Conservation (phyloP, 768 basidiomycete species). For the Stropharia rugosoannulata region DNA sequence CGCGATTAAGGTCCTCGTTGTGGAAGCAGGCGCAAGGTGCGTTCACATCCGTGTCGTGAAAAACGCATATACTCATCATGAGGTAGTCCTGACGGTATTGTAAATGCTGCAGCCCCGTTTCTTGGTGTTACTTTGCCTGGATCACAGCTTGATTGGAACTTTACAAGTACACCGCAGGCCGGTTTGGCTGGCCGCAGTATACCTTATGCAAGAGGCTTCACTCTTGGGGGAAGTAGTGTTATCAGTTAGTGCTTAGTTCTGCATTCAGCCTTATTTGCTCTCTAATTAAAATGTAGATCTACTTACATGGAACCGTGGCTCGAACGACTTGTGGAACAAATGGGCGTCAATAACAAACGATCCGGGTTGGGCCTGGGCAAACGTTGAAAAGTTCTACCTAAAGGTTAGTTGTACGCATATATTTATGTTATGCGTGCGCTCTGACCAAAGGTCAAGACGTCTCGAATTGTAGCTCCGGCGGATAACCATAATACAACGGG, state of each 20-base stretch:
- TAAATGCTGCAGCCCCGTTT: conserved; percentile 19
- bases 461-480: no score
- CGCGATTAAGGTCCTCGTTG: conserved; percentile 41
- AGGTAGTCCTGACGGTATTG: conserved; percentile 18
- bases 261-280: no score
- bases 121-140: conserved; percentile 14
- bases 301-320: no score
- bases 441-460: no score
- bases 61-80: background rate
- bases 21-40: conserved; percentile 46
- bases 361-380: no score
- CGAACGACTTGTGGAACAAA: no score
- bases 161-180: conserved; percentile 27
- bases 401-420: no score
- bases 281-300: no score
- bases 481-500: no score
- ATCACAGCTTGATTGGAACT: conserved; percentile 33
- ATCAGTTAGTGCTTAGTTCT: conserved; percentile 19
- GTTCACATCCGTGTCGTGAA: background rate
- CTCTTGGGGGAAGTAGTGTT: conserved; percentile 32
- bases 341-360: no score
- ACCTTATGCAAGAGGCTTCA: conserved; percentile 29
- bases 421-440: no score
- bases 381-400: no score
- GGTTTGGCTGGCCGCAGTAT: conserved; percentile 27